Evolutionary conservation across 441 rosid species (phyloP), one percentile per base, ranked within the genome.

Genomic region (Eutrema salsugineum): DNA sequence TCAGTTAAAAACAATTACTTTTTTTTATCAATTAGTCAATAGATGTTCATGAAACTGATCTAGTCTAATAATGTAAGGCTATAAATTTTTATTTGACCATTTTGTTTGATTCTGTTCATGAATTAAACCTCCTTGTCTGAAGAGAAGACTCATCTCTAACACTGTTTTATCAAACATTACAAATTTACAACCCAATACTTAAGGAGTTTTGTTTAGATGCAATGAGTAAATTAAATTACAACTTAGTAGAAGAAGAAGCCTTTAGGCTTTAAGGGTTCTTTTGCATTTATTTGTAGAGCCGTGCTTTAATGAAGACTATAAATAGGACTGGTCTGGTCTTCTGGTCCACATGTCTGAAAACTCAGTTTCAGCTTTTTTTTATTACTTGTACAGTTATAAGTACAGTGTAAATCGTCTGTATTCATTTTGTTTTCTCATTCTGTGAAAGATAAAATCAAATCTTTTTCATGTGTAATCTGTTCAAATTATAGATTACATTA

Each of bases 271-370:
- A 17, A 12, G 40, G 36, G 30, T 24, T 36, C 43, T 55, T 68
- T 24, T 27, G 60, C 79, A 70, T 70, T 64, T 63, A 70, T 63
- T 63, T 63, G 40, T 19, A 48, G 51, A 54, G 40, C 62, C 56
- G 62, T 70, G 66, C 61, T 47, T 63, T 56, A 57, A 10, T 76
- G 61, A 69, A 75, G 60, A 69, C 63, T 49, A 48, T 65, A 73
- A 58, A 32, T 61, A 58, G 36, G 74, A 69, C 46, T 47, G 17
- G 72, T 57, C 63, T 65, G 72, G 67, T 69, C 61, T 32, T 68
- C 12, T 50, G 71, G 58, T 71, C 72, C 76, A 70, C 79, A 40
- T 58, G 68, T 49, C 58, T 40, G 47, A 48, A 32, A 53, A 1
- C 15, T 63, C 66, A 63, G 75, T 62, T 68, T 75, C 60, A 68